Percentiles rank a stretch among this genome's conserved stretches.
Conservation (phyloP, 345 rosid genomes). For the Hibiscus trionum region DNA sequence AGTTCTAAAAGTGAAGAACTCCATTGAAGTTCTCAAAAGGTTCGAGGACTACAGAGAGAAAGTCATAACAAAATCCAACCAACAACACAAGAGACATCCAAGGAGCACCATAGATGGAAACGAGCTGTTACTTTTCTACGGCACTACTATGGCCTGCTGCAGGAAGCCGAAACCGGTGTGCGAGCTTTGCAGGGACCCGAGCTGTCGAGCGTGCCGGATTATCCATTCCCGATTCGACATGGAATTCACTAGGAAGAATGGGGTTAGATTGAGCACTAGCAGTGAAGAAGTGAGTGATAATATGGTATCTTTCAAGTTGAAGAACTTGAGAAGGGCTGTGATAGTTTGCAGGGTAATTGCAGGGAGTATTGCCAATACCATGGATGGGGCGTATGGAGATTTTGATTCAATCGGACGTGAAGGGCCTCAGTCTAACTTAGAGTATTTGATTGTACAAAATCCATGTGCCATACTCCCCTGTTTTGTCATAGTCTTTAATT, state of each 20-base stretch:
- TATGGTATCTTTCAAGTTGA: conserved; percentile 8
- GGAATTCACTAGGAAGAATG: conserved; percentile 15
- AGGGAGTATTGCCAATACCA: conserved; percentile 12
- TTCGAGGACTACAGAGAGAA: conserved; percentile 38
- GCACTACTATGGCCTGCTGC: conserved; percentile 34
- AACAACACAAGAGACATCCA: conserved; percentile 19
- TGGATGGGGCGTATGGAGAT: conserved; percentile 14
- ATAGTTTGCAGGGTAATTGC: conserved; percentile 38
- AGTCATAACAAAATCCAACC: conserved; percentile 28
- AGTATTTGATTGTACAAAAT: conserved; percentile 24
- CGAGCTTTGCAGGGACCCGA: conserved; percentile 29
- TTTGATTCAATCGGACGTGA: conserved; percentile 9
- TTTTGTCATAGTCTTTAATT: conserved; percentile 36
- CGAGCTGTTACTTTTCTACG: conserved; percentile 28
- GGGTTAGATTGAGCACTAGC: conserved; percentile 26
- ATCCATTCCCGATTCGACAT: conserved; percentile 28
- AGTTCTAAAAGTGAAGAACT: conserved; percentile 43
- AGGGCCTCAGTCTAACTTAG: conserved; percentile 1
- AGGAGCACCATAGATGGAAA: conserved; percentile 45
- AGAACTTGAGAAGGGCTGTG: conserved; percentile 28
- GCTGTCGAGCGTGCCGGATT: conserved; percentile 34
- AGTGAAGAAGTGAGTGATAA: conserved; percentile 29
- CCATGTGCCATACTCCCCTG: conserved; percentile 37
- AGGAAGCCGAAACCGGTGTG: conserved; percentile 12
- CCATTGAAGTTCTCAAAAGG: conserved; percentile 23